These are phyloP conservation scores for Trichoderma koningii DNA, from an alignment of 2,329 filamentous ascomycete species.

Conservation along the genomic window DNA sequence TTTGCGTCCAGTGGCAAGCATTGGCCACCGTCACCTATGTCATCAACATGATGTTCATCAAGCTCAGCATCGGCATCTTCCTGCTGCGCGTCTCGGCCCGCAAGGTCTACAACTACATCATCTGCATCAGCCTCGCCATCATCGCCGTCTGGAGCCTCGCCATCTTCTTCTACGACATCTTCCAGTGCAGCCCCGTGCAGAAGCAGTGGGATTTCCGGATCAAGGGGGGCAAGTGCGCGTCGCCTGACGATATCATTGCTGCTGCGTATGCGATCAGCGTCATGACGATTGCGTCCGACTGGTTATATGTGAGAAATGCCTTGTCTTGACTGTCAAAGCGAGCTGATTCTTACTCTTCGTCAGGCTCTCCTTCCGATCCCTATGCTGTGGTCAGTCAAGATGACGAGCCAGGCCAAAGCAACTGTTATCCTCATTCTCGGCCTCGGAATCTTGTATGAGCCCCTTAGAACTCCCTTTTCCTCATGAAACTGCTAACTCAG, in stretches of 20 bases:
- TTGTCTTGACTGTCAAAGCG: background rate
- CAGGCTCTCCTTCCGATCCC: slow-evolving; percentile 55
- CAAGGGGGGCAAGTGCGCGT: slow-evolving; percentile 46
- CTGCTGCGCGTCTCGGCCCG: slow-evolving; percentile 51
- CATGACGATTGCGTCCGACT: slow-evolving; percentile 57
- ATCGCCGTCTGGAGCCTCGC: slow-evolving; percentile 50
- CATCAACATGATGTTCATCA: slow-evolving; percentile 58
- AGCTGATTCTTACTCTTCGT: background rate
- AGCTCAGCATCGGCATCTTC: slow-evolving; percentile 57
- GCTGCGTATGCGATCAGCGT: slow-evolving; percentile 55
- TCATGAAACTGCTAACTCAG: slow-evolving; percentile 26
- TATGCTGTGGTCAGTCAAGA: slow-evolving; percentile 58
- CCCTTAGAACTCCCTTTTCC: background rate
- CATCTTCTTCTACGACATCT: slow-evolving; percentile 56
- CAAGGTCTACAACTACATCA: slow-evolving; percentile 51
- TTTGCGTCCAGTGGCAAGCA: slow-evolving; percentile 49
- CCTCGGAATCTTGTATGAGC: slow-evolving; percentile 52
- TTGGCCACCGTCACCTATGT: slow-evolving; percentile 54
- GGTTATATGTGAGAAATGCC: slow-evolving; percentile 49
- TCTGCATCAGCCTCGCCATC: slow-evolving; percentile 49
- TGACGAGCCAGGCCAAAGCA: slow-evolving; percentile 54
- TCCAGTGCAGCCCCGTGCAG: slow-evolving; percentile 53
- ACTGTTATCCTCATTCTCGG: slow-evolving; percentile 54
- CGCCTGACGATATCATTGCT: slow-evolving; percentile 46
- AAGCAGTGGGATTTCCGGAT: slow-evolving; percentile 58